Conservation (phyloP, 2,329 filamentous ascomycete genomes). For the Thelonectria rubi region DNA sequence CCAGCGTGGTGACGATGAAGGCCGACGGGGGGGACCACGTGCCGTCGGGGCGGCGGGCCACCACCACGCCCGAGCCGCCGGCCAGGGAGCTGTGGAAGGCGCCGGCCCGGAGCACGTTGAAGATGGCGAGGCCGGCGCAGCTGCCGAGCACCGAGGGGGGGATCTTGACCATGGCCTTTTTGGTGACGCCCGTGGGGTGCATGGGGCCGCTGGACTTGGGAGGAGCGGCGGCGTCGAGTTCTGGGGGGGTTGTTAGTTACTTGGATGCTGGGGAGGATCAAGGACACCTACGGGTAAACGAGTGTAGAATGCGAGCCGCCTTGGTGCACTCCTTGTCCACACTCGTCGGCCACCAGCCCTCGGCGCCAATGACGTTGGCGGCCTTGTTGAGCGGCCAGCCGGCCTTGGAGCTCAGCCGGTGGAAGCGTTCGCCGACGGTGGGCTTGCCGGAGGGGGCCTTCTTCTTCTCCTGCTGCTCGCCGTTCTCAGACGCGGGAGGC, state of each 20-base stretch:
- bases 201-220: constrained; percentile 39
- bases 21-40: constrained; percentile 78
- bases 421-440: constrained; percentile 65
- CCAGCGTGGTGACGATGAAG: constrained; percentile 75
- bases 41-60: constrained; percentile 66
- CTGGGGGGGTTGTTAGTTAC: constrained; percentile 17
- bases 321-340: constrained; percentile 80
- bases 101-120: constrained; percentile 69
- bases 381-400: constrained; percentile 73
- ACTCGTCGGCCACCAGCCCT: constrained; percentile 79
- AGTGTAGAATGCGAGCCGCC: constrained; percentile 76
- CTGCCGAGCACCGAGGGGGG: constrained; percentile 59
- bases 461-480: constrained; percentile 24
- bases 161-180: constrained; percentile 50
- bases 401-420: constrained; percentile 72
- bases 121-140: constrained; percentile 68
- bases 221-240: constrained; percentile 37
- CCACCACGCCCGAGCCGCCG: constrained; percentile 67
- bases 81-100: constrained; percentile 64
- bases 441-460: constrained; percentile 41
- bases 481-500: constrained; percentile 4
- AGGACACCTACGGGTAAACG: constrained; percentile 68
- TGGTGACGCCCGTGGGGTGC: constrained; percentile 46
- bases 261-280: neutral
- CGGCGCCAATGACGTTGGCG: constrained; percentile 73